A percentile compares a stretch with the other conserved stretches of the same genome.
These are phyloP conservation scores for Aspergillus affinis DNA, from an alignment of 495 filamentous ascomycete genomes.

Conservation along the genomic window DNA sequence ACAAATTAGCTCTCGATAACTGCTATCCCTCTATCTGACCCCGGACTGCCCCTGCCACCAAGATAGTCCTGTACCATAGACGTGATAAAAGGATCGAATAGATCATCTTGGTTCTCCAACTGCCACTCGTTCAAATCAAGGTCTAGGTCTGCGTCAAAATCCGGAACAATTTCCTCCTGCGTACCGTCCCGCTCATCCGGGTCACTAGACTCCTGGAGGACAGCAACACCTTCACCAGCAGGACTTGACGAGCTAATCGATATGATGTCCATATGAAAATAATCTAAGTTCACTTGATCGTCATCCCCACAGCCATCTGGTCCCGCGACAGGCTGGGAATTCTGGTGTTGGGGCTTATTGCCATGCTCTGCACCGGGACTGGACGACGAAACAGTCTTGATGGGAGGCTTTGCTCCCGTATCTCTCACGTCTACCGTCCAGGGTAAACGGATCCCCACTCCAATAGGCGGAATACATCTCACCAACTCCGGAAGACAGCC, in stretches of 20 bases:
- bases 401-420: neutral
- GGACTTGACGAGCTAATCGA: neutral
- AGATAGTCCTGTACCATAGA: neutral
- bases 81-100: neutral
- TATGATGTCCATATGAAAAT: neutral
- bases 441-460: slow-evolving; percentile 24
- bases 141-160: neutral
- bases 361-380: neutral
- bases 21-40: no score
- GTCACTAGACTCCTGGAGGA: neutral
- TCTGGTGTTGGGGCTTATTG: neutral
- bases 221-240: neutral
- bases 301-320: neutral
- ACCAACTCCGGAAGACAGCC: slow-evolving; percentile 28
- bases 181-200: neutral
- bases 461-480: slow-evolving; percentile 23
- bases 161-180: neutral
- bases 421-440: slow-evolving; percentile 17
- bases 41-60: no score
- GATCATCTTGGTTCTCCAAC: neutral
- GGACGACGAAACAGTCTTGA: neutral
- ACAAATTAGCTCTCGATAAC: no score
- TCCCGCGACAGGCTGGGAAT: neutral
- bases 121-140: neutral
- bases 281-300: neutral